phyloP scores from a whole-genome alignment of 352 stramenopile genomes.

The Phytophthora megakarya region DNA sequence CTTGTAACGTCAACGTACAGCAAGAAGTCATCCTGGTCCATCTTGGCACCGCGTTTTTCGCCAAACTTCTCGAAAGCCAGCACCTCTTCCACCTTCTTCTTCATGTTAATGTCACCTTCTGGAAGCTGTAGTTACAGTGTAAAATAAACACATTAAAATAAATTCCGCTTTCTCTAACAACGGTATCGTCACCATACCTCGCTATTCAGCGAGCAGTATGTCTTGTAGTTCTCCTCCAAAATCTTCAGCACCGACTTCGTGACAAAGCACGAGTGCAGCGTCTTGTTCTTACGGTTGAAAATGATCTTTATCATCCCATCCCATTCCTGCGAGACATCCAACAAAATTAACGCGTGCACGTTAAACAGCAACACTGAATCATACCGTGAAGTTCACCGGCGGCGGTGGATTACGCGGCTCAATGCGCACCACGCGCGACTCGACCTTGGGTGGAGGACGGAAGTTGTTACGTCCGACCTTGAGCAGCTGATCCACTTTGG shows the following conservation, averaged over 20 bases:
- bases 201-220: conserved; percentile 93
- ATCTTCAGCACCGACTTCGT: conserved; percentile 97
- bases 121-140: conserved; percentile 50
- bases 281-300: conserved; percentile 99
- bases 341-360: conserved; percentile 7
- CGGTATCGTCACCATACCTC: conserved; percentile 40
- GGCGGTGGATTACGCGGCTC: conserved; percentile 97
- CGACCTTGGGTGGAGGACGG: conserved; percentile 96
- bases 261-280: conserved; percentile 94
- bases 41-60: conserved; percentile 93
- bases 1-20: conserved; percentile 47
- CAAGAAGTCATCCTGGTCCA: conserved; percentile 99
- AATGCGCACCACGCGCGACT: conserved; percentile 97
- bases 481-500: conserved; percentile 98
- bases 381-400: conserved; percentile 97
- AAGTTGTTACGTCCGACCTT: conserved; percentile 99
- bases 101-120: conserved; percentile 87
- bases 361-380: not conserved
- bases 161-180: not conserved
- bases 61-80: conserved; percentile 88
- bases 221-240: conserved; percentile 97
- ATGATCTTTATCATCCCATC: conserved; percentile 99
- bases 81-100: conserved; percentile 94
- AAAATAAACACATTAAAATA: not conserved
- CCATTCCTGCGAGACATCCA: conserved; percentile 90